Percentiles rank a stretch among this genome's conserved stretches.
Evolutionary conservation across 441 rosid genomes (phyloP).

Genomic region (Adansonia gregorii): DNA sequence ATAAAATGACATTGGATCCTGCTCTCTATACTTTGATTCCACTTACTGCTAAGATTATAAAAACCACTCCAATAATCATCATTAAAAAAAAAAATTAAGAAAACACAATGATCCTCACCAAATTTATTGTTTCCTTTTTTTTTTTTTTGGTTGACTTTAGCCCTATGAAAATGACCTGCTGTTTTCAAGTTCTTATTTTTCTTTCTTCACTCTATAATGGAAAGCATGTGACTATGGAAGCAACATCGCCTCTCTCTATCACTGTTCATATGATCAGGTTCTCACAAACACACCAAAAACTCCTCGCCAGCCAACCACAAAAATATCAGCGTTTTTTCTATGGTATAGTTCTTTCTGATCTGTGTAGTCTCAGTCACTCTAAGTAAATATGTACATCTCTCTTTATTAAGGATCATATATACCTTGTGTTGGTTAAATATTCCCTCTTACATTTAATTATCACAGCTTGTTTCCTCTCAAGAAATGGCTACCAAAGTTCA

Average conservation of each 20-base stretch:
- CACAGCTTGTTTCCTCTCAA: neutral
- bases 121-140: neutral
- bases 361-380: neutral
- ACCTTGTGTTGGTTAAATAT: neutral
- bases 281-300: constrained; percentile 22
- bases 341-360: neutral
- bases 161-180: constrained; percentile 30
- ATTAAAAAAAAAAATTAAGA: neutral
- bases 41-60: neutral
- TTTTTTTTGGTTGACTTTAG: constrained; percentile 28
- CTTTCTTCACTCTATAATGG: constrained; percentile 29
- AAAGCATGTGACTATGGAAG: constrained; percentile 42
- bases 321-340: neutral
- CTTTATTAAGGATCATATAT: neutral
- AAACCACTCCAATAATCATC: constrained; percentile 14
- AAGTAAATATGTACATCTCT: neutral
- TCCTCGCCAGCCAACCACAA: constrained; percentile 23
- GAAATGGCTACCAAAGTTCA: constrained; percentile 43
- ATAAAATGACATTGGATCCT: neutral
- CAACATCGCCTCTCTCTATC: constrained; percentile 16
- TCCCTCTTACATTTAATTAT: neutral
- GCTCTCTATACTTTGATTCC: neutral
- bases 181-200: constrained; percentile 28
- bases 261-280: constrained; percentile 27
- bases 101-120: neutral